These are phyloP conservation scores for Euryodendron excelsum DNA, from an alignment of 148 eudicot species.

Conservation along the genomic window DNA sequence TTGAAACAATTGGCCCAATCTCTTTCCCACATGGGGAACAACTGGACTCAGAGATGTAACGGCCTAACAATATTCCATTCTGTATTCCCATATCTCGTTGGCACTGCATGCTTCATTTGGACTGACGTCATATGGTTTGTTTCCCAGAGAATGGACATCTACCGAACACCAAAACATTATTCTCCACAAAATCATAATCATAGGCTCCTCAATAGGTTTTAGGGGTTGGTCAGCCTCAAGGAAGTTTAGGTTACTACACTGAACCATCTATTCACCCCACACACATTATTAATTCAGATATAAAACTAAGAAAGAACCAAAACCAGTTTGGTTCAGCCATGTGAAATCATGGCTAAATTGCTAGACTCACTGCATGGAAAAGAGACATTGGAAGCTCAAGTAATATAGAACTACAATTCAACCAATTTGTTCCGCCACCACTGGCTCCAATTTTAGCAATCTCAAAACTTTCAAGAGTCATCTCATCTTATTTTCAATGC, in stretches of 20 bases:
- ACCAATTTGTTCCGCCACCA: no score
- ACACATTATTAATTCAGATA: no score
- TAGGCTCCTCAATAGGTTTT: neutral
- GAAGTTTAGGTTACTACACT: neutral
- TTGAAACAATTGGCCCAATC: constrained; percentile 7
- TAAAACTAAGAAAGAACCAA: neutral
- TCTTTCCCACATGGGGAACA: constrained; percentile 11
- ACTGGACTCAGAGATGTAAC: neutral
- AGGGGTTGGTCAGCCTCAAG: neutral
- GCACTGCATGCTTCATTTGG: neutral
- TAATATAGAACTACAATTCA: no score
- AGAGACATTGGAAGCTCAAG: no score
- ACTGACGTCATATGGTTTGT: neutral
- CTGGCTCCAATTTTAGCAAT: no score
- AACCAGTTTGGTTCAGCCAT: no score
- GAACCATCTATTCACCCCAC: neutral
- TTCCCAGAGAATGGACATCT: neutral
- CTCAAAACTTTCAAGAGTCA: no score
- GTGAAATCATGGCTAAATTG: neutral
- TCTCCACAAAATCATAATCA: neutral
- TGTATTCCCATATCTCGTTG: neutral
- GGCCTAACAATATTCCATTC: neutral
- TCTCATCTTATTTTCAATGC: no score
- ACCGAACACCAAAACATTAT: neutral
- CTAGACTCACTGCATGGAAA: no score